phyloP scores from a whole-genome alignment of 192 early-diverging fungal species.

The Coemansia erecta region DNA sequence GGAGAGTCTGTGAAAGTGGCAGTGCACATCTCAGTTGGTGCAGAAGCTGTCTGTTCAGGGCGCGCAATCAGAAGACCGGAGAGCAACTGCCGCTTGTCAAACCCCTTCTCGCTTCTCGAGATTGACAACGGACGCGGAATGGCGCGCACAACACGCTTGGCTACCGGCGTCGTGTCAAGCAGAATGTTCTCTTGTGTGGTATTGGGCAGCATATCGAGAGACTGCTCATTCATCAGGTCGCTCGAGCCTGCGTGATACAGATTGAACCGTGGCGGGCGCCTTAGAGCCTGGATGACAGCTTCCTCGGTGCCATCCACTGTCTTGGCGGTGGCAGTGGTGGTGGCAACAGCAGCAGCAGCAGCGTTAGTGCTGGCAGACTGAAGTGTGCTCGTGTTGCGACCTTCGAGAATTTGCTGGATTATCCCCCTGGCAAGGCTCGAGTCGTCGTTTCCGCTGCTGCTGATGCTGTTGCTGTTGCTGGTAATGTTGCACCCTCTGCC shows the following conservation, averaged over 20 bases:
- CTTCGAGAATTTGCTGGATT: constrained; percentile 43
- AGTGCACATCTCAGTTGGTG: too few species aligned
- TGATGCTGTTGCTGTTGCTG: too few species aligned
- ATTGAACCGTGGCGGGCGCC: background rate
- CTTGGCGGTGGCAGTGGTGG: background rate
- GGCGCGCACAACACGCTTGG: constrained; percentile 21
- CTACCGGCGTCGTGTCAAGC: constrained; percentile 23
- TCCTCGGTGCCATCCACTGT: background rate
- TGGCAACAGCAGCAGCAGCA: too few species aligned
- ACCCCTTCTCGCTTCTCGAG: constrained; percentile 26
- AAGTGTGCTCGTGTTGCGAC: constrained; percentile 11
- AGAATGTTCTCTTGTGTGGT: background rate
- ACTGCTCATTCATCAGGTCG: constrained; percentile 18
- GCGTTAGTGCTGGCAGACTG: background rate
- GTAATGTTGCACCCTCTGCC: too few species aligned
- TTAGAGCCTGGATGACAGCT: background rate
- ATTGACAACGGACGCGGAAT: constrained; percentile 26
- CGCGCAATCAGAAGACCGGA: constrained; percentile 23
- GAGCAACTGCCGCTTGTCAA: constrained; percentile 41
- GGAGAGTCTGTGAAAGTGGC: background rate
- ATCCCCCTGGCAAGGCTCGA: constrained; percentile 25
- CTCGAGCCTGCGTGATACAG: constrained; percentile 9
- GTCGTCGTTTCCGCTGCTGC: background rate
- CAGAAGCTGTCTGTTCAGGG: background rate
- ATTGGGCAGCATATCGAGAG: background rate